Base-by-base conservation (phyloP, 768 basidiomycete species). In the Tricholomella constricta region DNA sequence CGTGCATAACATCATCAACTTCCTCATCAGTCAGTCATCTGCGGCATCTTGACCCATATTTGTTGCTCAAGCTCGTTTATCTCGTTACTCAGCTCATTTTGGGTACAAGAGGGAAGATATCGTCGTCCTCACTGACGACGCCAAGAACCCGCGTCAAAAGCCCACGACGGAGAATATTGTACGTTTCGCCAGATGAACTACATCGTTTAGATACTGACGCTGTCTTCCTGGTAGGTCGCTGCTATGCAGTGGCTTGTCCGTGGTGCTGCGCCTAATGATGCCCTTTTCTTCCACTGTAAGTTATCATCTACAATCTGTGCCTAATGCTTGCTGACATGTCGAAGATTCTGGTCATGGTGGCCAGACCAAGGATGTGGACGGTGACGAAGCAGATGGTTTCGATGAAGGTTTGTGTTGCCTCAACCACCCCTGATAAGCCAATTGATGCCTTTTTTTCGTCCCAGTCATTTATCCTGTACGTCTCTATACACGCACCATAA, bases 221-320 rank as follows among this genome's bases (percentile, higher is more conserved):
- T 2, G 27, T 25, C 14, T 8, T 17, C 31, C 23, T n/a, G 42
- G 14, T 37, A 89, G 84, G 63, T 92, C 17, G 70, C 78, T 40
- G 94, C 89, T 4, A 95, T 96, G 91, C 78, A 84, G 54, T 98
- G 94, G 95, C 84, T 99, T n/a, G 91, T 94, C 15, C 72, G 69
- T 14, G 87, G 78, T 56, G 94, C 95, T 11, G 72, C 73, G 15
- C 84, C 91, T 1, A 87, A 94, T 57, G 93, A 96, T 61, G 86
- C 94, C 3, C 74, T 95, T 27, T 94, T 94, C 76, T 90, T 95
- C 78, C 94, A 94, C 59, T 95, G 90, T 89, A 53, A 51, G 82
- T 4, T 26, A 6, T n/a, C n/a, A n/a, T n/a, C 14, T 40, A 15
- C 14, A 6, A 22, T 25, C 17, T 37, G 17, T 14, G 14, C 11